phyloP scores from a whole-genome alignment of 306 rosid genomes.

The Prunus dulcis region DNA sequence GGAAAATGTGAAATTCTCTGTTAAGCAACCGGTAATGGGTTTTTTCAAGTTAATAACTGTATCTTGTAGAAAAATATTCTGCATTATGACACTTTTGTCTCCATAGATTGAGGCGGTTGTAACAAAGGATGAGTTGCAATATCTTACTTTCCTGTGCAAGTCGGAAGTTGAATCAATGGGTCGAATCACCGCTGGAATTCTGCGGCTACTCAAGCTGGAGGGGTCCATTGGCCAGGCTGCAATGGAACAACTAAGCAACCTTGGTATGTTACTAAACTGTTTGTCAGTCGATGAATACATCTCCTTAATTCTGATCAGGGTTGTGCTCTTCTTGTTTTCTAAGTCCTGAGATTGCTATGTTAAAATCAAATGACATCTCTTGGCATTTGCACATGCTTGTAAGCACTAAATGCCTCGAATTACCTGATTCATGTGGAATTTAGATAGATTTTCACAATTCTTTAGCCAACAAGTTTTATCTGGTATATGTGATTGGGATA shows the following conservation, averaged over 20 bases:
- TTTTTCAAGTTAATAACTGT: constrained; percentile 12
- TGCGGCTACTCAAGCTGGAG: constrained; percentile 81
- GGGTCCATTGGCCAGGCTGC: constrained; percentile 83
- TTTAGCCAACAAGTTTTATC: neutral
- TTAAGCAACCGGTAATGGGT: constrained; percentile 69
- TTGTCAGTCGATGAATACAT: neutral
- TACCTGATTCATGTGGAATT: neutral
- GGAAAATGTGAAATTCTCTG: constrained; percentile 82
- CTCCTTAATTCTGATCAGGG: constrained; percentile 7
- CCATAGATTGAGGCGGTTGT: constrained; percentile 81
- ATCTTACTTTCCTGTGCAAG: constrained; percentile 79
- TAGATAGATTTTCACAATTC: neutral
- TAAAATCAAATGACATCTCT: neutral
- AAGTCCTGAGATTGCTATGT: neutral
- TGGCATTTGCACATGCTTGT: neutral
- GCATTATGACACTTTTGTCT: constrained; percentile 19
- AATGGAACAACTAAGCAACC: constrained; percentile 75
- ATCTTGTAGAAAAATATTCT: constrained; percentile 12
- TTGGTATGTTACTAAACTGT: constrained; percentile 47
- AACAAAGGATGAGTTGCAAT: constrained; percentile 90
- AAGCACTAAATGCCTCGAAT: neutral
- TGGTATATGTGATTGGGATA: neutral
- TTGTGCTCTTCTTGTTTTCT: neutral
- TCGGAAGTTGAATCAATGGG: constrained; percentile 95
- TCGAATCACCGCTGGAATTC: constrained; percentile 81